phyloP scores from a whole-genome alignment of 1,284 basidiomycete species.

The Mycena citricolor region DNA sequence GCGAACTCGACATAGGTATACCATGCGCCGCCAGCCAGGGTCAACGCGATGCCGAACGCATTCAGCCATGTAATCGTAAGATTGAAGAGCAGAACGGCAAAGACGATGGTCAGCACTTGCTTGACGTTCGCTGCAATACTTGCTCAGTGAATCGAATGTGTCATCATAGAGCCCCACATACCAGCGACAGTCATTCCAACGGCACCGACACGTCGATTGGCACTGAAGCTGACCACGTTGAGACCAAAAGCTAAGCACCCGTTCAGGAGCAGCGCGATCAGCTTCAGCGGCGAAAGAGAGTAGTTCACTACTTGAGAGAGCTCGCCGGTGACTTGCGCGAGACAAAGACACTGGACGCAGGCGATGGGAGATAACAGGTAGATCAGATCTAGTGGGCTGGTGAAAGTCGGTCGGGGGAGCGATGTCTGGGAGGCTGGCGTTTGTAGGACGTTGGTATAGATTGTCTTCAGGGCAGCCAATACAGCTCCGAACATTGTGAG shows the following conservation, averaged over 20 bases:
- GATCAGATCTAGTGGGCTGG: constrained; percentile 80
- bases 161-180: constrained; percentile 35
- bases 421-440: constrained; percentile 29
- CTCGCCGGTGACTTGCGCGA: constrained; percentile 80
- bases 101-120: constrained; percentile 89
- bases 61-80: constrained; percentile 79
- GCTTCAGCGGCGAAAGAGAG: constrained; percentile 47
- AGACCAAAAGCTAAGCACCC: constrained; percentile 86
- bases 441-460: constrained; percentile 84
- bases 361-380: constrained; percentile 85
- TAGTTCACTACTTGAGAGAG: constrained; percentile 60
- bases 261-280: constrained; percentile 68
- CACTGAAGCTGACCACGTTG: constrained; percentile 90
- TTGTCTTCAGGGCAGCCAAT: constrained; percentile 88
- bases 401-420: constrained; percentile 12
- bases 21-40: constrained; percentile 81
- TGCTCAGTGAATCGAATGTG: too few species aligned
- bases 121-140: constrained; percentile 74
- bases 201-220: constrained; percentile 86
- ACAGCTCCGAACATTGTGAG: constrained; percentile 87
- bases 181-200: constrained; percentile 87
- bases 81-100: constrained; percentile 82
- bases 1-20: constrained; percentile 75
- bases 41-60: constrained; percentile 77
- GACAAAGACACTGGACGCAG: constrained; percentile 79